Base-by-base conservation (phyloP, 2,329 filamentous ascomycete genomes). In the Lachnellula willkommii region DNA sequence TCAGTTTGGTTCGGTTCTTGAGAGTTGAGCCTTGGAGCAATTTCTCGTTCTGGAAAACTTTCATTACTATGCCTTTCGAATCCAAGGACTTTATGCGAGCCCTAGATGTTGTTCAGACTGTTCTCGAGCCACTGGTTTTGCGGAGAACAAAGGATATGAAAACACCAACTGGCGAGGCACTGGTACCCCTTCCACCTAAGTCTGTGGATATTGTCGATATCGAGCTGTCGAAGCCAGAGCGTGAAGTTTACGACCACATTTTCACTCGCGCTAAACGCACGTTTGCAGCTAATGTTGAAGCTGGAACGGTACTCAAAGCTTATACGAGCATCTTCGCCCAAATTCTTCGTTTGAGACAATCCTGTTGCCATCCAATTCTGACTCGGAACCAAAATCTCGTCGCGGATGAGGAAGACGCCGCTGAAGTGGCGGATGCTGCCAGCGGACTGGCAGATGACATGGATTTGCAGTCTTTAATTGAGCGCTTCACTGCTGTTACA, bases 31-130 rank as follows among this genome's bases (percentile, higher is more conserved):
- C 94, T 0, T 99, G 94, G 94, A 94, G 88, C 67, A 97, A 97
- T 70, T 99, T 99, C 71, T 96, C 92, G 0, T 99, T 96, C 74
- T 99, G 94, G 94, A 92, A 92, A 69, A 97, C 94, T 0, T 99
- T 99, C 70, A 97, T 99, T 68, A 99, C 94, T 0, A 87, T 95
- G 1, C 94, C 94, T 0, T 99, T 99, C 62, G 94, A 99, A 71
- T 93, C 90, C 0, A 94, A 94, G 63, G 89, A 99, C 60, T 96
- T 95, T 68, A 84, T 96, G 63, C 86, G 92, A 4, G 94, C 94
- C 0, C 78, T 99, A 7, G 94, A 97, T 68, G 94, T 99, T 2
- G 94, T 99, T 1, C 94, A 99, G 70, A 99, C 93, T 0, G 93
- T 99, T 0, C 75, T 99, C 5, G 94, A 99, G 69, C 94, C 94